Percentiles rank a stretch among this genome's conserved stretches.
phyloP scores from a whole-genome alignment of 345 rosid species.

The Erysimum cheiranthoides region DNA sequence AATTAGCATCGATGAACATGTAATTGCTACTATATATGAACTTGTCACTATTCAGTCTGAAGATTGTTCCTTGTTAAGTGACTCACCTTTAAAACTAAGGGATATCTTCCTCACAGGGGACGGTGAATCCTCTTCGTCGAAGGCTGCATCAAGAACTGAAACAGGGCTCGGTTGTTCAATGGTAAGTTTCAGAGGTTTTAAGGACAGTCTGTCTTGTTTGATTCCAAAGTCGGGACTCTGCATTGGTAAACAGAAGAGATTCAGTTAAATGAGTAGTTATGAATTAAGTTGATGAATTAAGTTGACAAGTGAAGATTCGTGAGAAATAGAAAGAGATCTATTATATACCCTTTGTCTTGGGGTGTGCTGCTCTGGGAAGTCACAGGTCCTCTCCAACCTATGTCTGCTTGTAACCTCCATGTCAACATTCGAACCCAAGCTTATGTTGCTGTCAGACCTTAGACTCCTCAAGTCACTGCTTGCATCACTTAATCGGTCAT shows the following conservation, averaged over 20 bases:
- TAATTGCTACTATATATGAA: neutral
- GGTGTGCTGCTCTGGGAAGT: conserved; percentile 44
- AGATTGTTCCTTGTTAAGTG: conserved; percentile 11
- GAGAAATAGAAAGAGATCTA: conserved; percentile 13
- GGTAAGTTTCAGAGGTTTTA: conserved; percentile 47
- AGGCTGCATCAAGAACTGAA: conserved; percentile 84
- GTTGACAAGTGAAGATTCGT: conserved; percentile 23
- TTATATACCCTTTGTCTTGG: conserved; percentile 52
- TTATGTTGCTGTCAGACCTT: conserved; percentile 60
- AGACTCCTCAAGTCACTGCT: conserved; percentile 57
- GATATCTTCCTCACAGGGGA: conserved; percentile 80
- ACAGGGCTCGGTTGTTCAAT: conserved; percentile 92
- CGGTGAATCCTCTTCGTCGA: conserved; percentile 76
- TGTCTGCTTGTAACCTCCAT: conserved; percentile 66
- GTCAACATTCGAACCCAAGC: conserved; percentile 58
- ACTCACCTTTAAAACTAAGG: conserved; percentile 67
- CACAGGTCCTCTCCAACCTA: conserved; percentile 49
- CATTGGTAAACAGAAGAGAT: conserved; percentile 35
- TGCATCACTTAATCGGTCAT: conserved; percentile 52
- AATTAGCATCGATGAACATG: neutral
- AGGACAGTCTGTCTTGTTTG: conserved; percentile 42
- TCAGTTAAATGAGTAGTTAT: conserved; percentile 28
- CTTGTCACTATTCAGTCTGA: neutral
- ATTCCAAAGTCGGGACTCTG: conserved; percentile 59
- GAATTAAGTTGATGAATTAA: conserved; percentile 9